phyloP scores from a whole-genome alignment of 352 stramenopile genomes.

The Phytophthora citrophthora region DNA sequence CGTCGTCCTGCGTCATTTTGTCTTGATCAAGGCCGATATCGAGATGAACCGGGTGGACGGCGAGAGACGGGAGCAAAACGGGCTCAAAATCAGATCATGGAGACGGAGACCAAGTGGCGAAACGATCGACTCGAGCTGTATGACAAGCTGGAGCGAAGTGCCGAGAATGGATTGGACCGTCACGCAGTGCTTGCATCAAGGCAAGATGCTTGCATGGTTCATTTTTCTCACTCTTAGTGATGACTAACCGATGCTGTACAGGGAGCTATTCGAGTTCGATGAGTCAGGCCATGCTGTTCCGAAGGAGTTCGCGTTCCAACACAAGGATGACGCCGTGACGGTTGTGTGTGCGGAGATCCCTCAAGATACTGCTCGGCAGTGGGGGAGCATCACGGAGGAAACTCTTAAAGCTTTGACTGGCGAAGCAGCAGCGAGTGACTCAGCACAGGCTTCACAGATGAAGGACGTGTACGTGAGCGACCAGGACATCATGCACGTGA shows the following conservation, averaged over 20 bases:
- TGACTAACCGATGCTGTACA: slow-evolving; percentile 2
- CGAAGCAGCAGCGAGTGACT: not conserved
- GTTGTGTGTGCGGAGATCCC: slow-evolving; percentile 54
- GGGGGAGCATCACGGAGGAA: slow-evolving; percentile 33
- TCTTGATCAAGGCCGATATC: slow-evolving; percentile 10
- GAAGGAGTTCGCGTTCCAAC: slow-evolving; percentile 48
- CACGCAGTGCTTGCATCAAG: slow-evolving; percentile 37
- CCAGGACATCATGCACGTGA: slow-evolving; percentile 68
- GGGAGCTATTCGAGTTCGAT: slow-evolving; percentile 36
- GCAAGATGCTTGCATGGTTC: not conserved
- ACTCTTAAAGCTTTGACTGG: slow-evolving; percentile 37
- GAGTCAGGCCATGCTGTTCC: slow-evolving; percentile 32
- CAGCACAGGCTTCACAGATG: slow-evolving; percentile 3
- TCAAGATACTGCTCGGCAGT: slow-evolving; percentile 28
- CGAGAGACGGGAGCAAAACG: slow-evolving; percentile 9
- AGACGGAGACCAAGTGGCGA: slow-evolving; percentile 40
- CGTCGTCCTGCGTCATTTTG: slow-evolving; percentile 19
- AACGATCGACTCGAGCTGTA: slow-evolving; percentile 35
- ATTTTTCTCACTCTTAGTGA: too few species aligned
- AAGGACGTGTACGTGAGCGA: slow-evolving; percentile 62
- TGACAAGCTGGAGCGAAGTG: slow-evolving; percentile 29
- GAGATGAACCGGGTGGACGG: slow-evolving; percentile 18
- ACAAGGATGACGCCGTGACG: slow-evolving; percentile 42
- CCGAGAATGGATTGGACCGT: slow-evolving; percentile 35
- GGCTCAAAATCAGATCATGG: slow-evolving; percentile 9